Evolutionary conservation across 768 basidiomycete genomes (phyloP).

Genomic region (Lyophyllum atratum): DNA sequence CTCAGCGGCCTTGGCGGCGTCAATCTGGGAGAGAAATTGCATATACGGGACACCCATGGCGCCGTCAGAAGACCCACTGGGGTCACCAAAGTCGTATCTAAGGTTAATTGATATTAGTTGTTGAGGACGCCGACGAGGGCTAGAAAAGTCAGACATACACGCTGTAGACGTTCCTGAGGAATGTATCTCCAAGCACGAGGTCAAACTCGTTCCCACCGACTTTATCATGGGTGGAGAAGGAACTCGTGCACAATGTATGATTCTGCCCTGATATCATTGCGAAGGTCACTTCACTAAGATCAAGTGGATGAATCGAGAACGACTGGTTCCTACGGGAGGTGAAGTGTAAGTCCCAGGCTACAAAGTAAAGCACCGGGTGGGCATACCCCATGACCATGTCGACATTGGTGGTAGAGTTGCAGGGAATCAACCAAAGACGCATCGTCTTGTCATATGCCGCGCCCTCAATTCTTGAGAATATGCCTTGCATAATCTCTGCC

Average conservation of each 20-base stretch:
- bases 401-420: conserved; percentile 33
- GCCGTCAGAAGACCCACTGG: conserved; percentile 2
- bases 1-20: conserved; percentile 32
- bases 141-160: conserved; percentile 32
- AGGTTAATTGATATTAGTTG: no score
- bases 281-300: conserved; percentile 33
- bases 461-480: conserved; percentile 39
- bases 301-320: conserved; percentile 46
- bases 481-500: conserved; percentile 30
- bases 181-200: conserved; percentile 41
- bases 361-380: background rate
- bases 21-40: conserved; percentile 39
- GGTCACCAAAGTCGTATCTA: conserved; percentile 48
- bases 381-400: conserved; percentile 41
- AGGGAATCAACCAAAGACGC: conserved; percentile 42
- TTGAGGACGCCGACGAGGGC: background rate
- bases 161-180: conserved; percentile 47
- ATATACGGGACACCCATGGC: conserved; percentile 31
- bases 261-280: conserved; percentile 29
- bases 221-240: conserved; percentile 31
- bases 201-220: conserved; percentile 33
- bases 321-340: conserved; percentile 26
- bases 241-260: conserved; percentile 39
- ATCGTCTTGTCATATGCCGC: conserved; percentile 28
- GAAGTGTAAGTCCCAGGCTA: conserved; percentile 16